Evolutionary conservation across 805 yeast genomes (phyloP).

Genomic region (Metschnikowia picachoensis): DNA sequence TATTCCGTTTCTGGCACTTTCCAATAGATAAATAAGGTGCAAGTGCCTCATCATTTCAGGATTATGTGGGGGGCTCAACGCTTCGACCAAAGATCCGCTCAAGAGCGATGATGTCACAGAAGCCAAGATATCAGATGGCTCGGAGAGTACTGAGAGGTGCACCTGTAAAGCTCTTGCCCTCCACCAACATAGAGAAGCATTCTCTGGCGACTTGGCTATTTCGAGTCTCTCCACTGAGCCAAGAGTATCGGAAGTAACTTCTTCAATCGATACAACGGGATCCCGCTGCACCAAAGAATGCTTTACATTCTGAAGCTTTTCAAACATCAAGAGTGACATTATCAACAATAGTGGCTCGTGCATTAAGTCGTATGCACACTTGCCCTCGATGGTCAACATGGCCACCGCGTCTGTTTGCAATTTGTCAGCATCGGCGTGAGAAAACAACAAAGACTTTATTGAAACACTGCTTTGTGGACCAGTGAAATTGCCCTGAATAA

Average conservation of each 20-base stretch:
- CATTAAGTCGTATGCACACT: conserved; percentile 57
- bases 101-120: conserved; percentile 41
- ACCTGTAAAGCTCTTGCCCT: conserved; percentile 63
- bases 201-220: conserved; percentile 25
- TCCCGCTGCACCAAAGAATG: conserved; percentile 40
- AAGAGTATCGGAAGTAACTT: conserved; percentile 18
- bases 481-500: conserved; percentile 73
- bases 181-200: conserved; percentile 69
- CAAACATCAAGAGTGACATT: conserved; percentile 31
- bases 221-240: conserved; percentile 7
- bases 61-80: conserved; percentile 26
- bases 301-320: conserved; percentile 40
- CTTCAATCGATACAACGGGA: conserved; percentile 23
- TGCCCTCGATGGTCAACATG: conserved; percentile 58
- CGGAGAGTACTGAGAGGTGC: conserved; percentile 61
- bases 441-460: conserved; percentile 30
- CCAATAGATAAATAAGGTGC: conserved; percentile 54
- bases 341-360: conserved; percentile 33
- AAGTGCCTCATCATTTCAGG: conserved; percentile 32
- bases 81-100: conserved; percentile 27
- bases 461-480: conserved; percentile 63
- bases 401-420: conserved; percentile 32
- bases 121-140: conserved; percentile 50
- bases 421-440: conserved; percentile 16
- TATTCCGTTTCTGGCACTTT: conserved; percentile 59